Conservation (phyloP, 2,329 filamentous ascomycete genomes). For the Periconia sp. region DNA sequence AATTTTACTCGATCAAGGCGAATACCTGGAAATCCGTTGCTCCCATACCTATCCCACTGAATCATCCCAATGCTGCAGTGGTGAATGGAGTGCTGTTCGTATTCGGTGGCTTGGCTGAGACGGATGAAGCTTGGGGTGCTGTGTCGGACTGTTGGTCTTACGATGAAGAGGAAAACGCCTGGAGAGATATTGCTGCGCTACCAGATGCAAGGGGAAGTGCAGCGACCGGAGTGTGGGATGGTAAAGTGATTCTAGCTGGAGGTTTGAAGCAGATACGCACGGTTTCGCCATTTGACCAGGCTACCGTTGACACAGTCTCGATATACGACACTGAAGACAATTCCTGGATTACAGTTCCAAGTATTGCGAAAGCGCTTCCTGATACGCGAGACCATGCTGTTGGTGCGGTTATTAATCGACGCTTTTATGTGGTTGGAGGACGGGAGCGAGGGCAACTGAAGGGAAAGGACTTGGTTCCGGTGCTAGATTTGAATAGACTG, state of each 20-base stretch:
- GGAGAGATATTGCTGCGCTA: conserved; percentile 12
- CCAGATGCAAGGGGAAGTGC: conserved; percentile 25
- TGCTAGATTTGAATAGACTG: conserved; percentile 27
- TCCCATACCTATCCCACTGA: conserved; percentile 22
- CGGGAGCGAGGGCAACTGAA: conserved; percentile 18
- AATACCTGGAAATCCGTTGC: conserved; percentile 26
- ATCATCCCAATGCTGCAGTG: conserved; percentile 32
- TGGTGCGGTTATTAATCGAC: conserved; percentile 25
- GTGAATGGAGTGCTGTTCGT: conserved; percentile 29
- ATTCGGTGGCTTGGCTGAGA: conserved; percentile 26
- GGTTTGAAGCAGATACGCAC: conserved; percentile 20
- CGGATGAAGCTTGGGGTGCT: conserved; percentile 15
- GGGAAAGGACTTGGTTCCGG: conserved; percentile 26
- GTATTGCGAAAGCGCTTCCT: conserved; percentile 20
- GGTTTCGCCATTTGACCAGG: conserved; percentile 6
- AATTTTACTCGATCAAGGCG: conserved; percentile 20
- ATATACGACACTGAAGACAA: conserved; percentile 18
- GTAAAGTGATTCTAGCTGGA: conserved; percentile 28
- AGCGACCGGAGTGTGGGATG: conserved; percentile 21
- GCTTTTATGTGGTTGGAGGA: conserved; percentile 34
- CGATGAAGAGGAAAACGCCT: conserved; percentile 15
- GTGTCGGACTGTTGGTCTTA: conserved; percentile 22
- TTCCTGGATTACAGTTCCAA: conserved; percentile 17
- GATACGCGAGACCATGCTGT: conserved; percentile 30
- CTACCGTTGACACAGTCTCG: conserved; percentile 18